These are phyloP conservation scores for Pseudocercospora pini-densiflorae DNA, from an alignment of 2,329 filamentous ascomycete genomes.

Conservation along the genomic window DNA sequence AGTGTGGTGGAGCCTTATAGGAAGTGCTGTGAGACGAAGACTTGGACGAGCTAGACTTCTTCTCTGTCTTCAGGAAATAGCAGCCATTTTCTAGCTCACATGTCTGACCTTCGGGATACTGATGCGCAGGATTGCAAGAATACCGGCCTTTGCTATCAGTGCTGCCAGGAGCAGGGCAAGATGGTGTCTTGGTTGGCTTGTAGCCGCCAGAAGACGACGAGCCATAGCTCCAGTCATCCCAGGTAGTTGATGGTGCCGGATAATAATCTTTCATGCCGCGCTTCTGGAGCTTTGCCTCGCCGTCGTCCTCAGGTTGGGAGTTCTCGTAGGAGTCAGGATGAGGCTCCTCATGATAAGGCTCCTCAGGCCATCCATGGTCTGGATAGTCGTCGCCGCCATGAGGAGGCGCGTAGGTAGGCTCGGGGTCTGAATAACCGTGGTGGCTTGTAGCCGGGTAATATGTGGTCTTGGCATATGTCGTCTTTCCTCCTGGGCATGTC, in stretches of 20 bases:
- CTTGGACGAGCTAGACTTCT: not conserved
- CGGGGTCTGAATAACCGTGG: not conserved
- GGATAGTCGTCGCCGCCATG: not conserved
- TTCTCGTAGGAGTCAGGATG: not conserved
- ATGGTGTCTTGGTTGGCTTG: not conserved
- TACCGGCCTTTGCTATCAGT: slow-evolving; percentile 15
- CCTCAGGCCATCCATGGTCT: not conserved
- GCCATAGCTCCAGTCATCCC: not conserved
- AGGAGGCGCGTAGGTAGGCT: not conserved
- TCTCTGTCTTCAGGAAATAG: not conserved
- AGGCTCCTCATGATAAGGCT: not conserved
- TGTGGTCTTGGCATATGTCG: slow-evolving; percentile 12
- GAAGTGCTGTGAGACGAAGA: slow-evolving; percentile 5
- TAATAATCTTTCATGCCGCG: not conserved
- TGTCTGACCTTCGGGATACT: slow-evolving; percentile 23
- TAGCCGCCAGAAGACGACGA: not conserved
- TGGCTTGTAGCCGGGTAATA: slow-evolving; percentile 7
- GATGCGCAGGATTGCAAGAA: slow-evolving; percentile 32
- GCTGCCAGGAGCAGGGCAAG: slow-evolving; percentile 15
- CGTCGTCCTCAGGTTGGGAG: not conserved
- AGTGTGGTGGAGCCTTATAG: not conserved
- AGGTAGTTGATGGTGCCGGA: not conserved
- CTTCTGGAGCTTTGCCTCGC: not conserved
- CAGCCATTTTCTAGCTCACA: slow-evolving; percentile 19
- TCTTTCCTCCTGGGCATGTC: slow-evolving; percentile 8